Conservation (phyloP, 2,329 filamentous ascomycete species). For the Colletotrichum costaricense region DNA sequence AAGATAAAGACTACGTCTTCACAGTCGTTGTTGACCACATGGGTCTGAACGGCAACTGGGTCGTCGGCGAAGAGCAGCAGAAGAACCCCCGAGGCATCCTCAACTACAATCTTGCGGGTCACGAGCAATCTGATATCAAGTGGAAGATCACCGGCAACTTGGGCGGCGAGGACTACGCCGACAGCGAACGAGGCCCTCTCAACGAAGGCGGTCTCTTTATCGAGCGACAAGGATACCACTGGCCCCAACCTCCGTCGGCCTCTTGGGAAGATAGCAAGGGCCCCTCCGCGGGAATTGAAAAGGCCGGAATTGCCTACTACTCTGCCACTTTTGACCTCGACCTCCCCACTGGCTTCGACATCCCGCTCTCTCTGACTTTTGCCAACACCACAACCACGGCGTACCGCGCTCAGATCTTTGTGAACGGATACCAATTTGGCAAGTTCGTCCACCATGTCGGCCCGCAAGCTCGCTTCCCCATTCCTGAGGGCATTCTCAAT, state of each 20-base stretch:
- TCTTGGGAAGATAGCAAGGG: constrained; percentile 52
- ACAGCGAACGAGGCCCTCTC: constrained; percentile 66
- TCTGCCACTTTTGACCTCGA: constrained; percentile 63
- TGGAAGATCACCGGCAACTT: constrained; percentile 75
- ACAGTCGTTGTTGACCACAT: constrained; percentile 77
- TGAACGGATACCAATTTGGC: constrained; percentile 77
- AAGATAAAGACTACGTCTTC: constrained; percentile 66
- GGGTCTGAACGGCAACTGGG: constrained; percentile 73
- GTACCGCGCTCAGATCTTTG: constrained; percentile 71
- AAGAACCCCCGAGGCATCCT: constrained; percentile 70
- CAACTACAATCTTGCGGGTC: constrained; percentile 63
- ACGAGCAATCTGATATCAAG: constrained; percentile 56
- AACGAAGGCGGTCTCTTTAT: constrained; percentile 70
- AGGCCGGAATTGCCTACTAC: constrained; percentile 67
- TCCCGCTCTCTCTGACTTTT: constrained; percentile 67
- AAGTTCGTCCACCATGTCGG: constrained; percentile 70
- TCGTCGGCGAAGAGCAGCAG: constrained; percentile 65
- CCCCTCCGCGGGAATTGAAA: constrained; percentile 49
- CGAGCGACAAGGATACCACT: constrained; percentile 67
- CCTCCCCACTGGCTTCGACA: constrained; percentile 63
- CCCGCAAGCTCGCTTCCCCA: constrained; percentile 74
- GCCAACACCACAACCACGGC: constrained; percentile 49
- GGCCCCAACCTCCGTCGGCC: constrained; percentile 58
- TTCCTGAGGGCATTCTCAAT: constrained; percentile 76
- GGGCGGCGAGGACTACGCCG: constrained; percentile 66